Base-by-base conservation (phyloP, 768 basidiomycete species). In the Leccinum incarnatum region DNA sequence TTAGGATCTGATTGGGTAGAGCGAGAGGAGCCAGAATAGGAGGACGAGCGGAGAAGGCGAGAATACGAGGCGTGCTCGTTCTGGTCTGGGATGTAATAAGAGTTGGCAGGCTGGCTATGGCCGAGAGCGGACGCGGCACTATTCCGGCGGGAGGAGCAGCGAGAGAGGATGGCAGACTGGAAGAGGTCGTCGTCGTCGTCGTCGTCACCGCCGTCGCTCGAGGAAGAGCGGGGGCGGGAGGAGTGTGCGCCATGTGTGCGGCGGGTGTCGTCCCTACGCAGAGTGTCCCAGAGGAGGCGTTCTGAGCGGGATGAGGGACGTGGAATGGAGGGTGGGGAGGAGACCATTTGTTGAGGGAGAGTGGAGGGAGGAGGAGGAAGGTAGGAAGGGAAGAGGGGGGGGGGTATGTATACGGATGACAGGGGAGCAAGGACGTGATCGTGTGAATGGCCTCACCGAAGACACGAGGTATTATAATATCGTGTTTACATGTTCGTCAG, bases 211-310 rank as follows among this genome's bases (percentile, higher is more conserved):
- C 61, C 60, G 59, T 58, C 62, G 54, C 66, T 71, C 32, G 62
- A 61, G 32, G 55, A 47, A 30, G 75, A 64, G 68, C 67, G 57
- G 21, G 76, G 59, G 59, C 68, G 58, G 21, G 72, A 50, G 53
- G 67, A 32, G 52, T 37, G 55, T 19, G 53, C 49, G 52, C 61
- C 63, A 60, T 53, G 59, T 48, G 62, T 73, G 69, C 59, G 77
- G 69, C 65, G 80, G 72, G 67, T 74, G 67, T 62, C 76, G 71
- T 74, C 81, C 63, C 77, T 84, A 50, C 81, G 76, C 54, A 86
- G 78, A 10, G 85, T 79, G 61, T 85, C 79, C 53, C 84, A 76
- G 51, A 86, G 76, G 49, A 86, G 78, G 10, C 78, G 76, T 64
- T 85, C 81, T 4, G 82, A 83, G 56, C 82, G 77, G 36, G 80